Evolutionary conservation across 495 filamentous ascomycete species (phyloP).

Genomic region (Xylaria acuta): DNA sequence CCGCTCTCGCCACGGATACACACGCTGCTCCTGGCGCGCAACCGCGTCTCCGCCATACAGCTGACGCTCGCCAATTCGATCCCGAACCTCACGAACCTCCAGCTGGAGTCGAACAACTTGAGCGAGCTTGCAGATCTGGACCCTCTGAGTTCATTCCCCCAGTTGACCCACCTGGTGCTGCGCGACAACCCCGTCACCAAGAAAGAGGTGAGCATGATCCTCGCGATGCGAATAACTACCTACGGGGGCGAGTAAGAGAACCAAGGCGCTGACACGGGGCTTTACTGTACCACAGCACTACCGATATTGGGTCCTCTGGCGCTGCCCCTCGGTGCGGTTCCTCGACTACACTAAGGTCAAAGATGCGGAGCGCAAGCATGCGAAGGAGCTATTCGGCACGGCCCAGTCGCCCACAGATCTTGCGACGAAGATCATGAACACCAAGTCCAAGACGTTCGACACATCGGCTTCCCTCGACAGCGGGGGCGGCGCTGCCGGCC

Average conservation of each 20-base stretch:
- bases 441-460: conserved; percentile 85
- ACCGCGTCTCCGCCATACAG: conserved; percentile 83
- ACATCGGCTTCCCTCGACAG: conserved; percentile 54
- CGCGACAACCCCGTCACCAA: conserved; percentile 87
- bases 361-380: conserved; percentile 76
- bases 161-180: conserved; percentile 80
- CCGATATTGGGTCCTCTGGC: conserved; percentile 89
- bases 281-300: conserved; percentile 68
- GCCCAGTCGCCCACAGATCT: conserved; percentile 75
- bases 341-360: conserved; percentile 94
- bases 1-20: conserved; percentile 87
- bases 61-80: conserved; percentile 71
- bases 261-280: not conserved
- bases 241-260: not conserved
- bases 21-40: conserved; percentile 87
- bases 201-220: conserved; percentile 74
- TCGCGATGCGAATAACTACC: not conserved
- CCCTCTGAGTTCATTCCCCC: conserved; percentile 69
- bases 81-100: conserved; percentile 77
- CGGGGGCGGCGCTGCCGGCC: conserved; percentile 45
- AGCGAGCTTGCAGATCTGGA: conserved; percentile 86
- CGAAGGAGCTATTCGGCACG: conserved; percentile 83
- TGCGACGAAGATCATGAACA: conserved; percentile 85
- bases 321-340: conserved; percentile 82
- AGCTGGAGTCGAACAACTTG: conserved; percentile 79